Percentiles rank a stretch among this genome's conserved stretches.
These are phyloP conservation scores for Lagenidium giganteum DNA, from an alignment of 352 stramenopile species.

Conservation along the genomic window DNA sequence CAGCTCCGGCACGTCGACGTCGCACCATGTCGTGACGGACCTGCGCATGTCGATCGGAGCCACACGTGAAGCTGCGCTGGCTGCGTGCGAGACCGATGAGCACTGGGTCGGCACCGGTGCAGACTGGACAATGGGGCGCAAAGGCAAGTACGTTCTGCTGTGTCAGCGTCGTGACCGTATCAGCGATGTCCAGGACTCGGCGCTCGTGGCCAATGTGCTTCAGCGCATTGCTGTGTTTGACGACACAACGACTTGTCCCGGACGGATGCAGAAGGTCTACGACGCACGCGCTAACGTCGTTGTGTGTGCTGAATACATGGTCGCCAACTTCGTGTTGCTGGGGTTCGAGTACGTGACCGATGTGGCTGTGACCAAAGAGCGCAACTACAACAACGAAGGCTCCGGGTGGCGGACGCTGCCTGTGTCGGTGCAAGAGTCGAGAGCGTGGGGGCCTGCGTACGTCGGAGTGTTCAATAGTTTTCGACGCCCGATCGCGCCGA, in stretches of 20 bases:
- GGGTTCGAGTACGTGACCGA: conserved; percentile 30
- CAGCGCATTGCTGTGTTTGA: conserved; percentile 6
- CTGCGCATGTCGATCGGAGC: conserved; percentile 1
- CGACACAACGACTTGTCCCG: background rate
- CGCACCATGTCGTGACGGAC: conserved; percentile 8
- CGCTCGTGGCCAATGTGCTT: background rate
- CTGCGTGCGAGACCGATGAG: conserved; percentile 2
- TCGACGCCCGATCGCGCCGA: conserved; percentile 24
- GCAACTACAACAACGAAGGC: conserved; percentile 38
- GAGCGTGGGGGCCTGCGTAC: background rate
- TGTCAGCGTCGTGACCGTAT: conserved; percentile 6
- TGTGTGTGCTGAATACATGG: conserved; percentile 20
- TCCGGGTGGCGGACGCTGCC: conserved; percentile 33
- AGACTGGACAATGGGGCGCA: conserved; percentile 9
- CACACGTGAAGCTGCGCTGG: conserved; percentile 4
- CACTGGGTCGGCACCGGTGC: conserved; percentile 16
- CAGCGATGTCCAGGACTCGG: conserved; percentile 4
- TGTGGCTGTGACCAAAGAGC: conserved; percentile 33
- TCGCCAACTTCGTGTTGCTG: conserved; percentile 1
- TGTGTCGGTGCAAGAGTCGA: conserved; percentile 17
- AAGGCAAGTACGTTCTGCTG: conserved; percentile 6
- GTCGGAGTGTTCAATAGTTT: conserved; percentile 24
- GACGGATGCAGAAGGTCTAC: background rate
- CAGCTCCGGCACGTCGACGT: too few relatives aligned
- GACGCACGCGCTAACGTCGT: conserved; percentile 14